A percentile compares a stretch with the other conserved stretches of the same genome.
phyloP scores from a whole-genome alignment of 805 yeast species.

The Torulaspora maleeae region DNA sequence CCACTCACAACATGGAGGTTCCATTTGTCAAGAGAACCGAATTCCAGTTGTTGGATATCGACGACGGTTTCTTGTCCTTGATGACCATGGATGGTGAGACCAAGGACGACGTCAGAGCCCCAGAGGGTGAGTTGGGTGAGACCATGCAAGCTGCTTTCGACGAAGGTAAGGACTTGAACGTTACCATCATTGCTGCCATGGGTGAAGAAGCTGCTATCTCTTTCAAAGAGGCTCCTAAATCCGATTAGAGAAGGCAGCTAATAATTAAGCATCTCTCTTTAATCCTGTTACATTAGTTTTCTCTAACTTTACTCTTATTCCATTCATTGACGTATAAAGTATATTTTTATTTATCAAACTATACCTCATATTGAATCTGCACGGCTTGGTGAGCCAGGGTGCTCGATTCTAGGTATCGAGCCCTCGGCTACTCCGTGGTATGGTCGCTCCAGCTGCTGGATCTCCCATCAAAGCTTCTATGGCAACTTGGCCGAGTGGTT shows the following conservation, averaged over 20 bases:
- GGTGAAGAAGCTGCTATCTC: conserved; percentile 99
- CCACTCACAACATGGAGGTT: conserved; percentile 99
- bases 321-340: conserved; percentile 2
- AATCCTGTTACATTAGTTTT: conserved; percentile 9
- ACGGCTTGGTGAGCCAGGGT: no score
- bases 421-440: no score
- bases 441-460: no score
- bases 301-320: conserved; percentile 5
- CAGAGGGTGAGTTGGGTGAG: conserved; percentile 98
- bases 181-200: conserved; percentile 97
- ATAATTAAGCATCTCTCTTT: not conserved
- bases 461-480: not conserved
- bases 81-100: conserved; percentile 97
- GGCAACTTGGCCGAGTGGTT: conserved; percentile 62
- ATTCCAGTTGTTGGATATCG: conserved; percentile 95
- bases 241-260: conserved; percentile 21
- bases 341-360: not conserved
- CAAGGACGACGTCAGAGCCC: conserved; percentile 98
- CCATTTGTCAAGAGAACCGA: conserved; percentile 96
- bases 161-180: conserved; percentile 96
- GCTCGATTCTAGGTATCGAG: no score
- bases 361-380: not conserved
- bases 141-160: conserved; percentile 88
- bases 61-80: conserved; percentile 94
- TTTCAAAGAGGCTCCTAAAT: conserved; percentile 96